Base-by-base conservation (phyloP, 2,329 filamentous ascomycete species). In the Neonectria sp. region DNA sequence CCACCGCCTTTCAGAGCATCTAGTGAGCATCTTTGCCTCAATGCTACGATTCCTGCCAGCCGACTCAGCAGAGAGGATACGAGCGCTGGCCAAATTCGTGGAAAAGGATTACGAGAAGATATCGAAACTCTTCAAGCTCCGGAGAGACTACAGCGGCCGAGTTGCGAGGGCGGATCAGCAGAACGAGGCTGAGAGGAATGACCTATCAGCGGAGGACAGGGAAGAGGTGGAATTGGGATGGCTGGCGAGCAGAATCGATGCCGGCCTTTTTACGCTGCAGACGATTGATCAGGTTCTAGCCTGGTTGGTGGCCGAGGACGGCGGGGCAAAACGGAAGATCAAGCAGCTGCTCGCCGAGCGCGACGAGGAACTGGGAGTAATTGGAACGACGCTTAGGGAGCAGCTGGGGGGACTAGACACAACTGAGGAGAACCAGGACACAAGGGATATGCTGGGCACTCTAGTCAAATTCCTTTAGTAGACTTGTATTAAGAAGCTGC, bases 101-200 rank as follows among this genome's bases (percentile, higher is more conserved):
- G 96, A 99, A 80, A 97, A 94, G 78, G 91, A 97, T 71, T 97
- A 97, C 78, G 94, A 92, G 72, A 98, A 98, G 84, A 89, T 94
- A 43, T 83, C 78, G 6, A 93, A 91, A 77, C 84, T 98, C 5
- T 79, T 97, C 40, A 85, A 87, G 67, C 80, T 98, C 55, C 89
- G 95, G 46, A 83, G 89, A 55, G 92, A 93, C 13, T 97, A 95
- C 77, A 87, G 88, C 0, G 83, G 82, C 0, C 83, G 86, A 0
- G 90, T 93, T 1, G 92, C 95, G 58, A 73, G 70, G 21, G 79
- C 78, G 21, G 79, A 82, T 68, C 89, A 93, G 76, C 88, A 88
- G 60, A 83, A 83, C 56, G 69, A 75, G 2, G 65, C 53, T 51
- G 73, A 65, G 13, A 71, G 63, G 46, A 66, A 51, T 2, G 66